Base-by-base conservation (phyloP, 768 basidiomycete genomes). In the Psilocybe cubensis region DNA sequence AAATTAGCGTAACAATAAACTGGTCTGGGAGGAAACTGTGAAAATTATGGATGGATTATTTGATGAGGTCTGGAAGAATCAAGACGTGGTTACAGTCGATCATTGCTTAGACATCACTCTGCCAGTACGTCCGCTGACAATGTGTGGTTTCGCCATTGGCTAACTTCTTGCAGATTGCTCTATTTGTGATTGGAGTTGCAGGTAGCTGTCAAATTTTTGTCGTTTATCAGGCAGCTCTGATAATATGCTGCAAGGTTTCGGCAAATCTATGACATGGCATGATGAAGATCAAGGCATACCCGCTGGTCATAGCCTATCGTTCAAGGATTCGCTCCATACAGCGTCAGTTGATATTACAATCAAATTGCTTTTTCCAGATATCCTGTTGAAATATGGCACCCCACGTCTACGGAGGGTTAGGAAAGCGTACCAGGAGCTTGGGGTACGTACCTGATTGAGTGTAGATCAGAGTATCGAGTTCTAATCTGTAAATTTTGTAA, bases 11-110 rank as follows among this genome's bases (percentile, higher is more conserved):
- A 79, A 79, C 52, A 79, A 76, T 50, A 73, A 71, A 57, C 62
- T 83, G 44, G 80, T 82, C 7, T 81, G 78, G 79, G 76, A 79
- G 14, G 77, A 77, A 59, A 74, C 78, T 4, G 51, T 72, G n/a
- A 63, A 67, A 28, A 74, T 80, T 31, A 70, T 80, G 62, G 52
- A 70, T 10, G 76, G 74, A 28, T 66, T 82, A 21, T 76, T 81
- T 51, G 57, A 72, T 21, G 76, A 77, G 23, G 71, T 79, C 2
- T 86, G 85, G 83, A 72, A 67, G 4, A 69, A 70, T 28, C 68
- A 72, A 59, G 67, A 74, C 25, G 67, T 70, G 43, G 58, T 86
- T n/a, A 63, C 66, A 8, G 20, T 55, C n/a, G 45, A 55, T 8
- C 54, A 55, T 35, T 55, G 54, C 18, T 33, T 55, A 4, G 54